Percentiles rank a stretch among this genome's conserved stretches.
These are phyloP conservation scores for Torulaspora quercuum DNA, from an alignment of 805 yeast genomes.

Conservation along the genomic window DNA sequence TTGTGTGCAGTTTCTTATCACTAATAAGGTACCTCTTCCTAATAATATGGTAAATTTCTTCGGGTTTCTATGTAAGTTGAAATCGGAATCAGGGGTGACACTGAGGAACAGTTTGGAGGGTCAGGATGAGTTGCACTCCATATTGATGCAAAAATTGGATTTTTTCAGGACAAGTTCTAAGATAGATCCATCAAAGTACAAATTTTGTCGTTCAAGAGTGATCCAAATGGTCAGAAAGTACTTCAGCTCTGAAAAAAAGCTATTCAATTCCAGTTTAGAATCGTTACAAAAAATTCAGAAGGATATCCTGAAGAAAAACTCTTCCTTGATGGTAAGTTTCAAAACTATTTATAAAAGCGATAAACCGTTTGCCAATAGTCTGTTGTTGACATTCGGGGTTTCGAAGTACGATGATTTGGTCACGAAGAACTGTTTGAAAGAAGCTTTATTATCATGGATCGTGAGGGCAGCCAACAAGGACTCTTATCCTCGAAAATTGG, in stretches of 20 bases:
- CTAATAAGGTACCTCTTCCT: constrained; percentile 39
- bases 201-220: constrained; percentile 25
- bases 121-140: constrained; percentile 48
- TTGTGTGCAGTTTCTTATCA: constrained; percentile 43
- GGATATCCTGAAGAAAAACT: constrained; percentile 45
- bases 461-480: constrained; percentile 53
- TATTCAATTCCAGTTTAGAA: constrained; percentile 47
- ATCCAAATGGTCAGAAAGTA: constrained; percentile 44
- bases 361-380: constrained; percentile 48
- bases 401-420: constrained; percentile 51
- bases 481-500: constrained; percentile 33
- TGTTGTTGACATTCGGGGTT: constrained; percentile 56
- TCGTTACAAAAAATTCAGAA: constrained; percentile 26
- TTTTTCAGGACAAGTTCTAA: constrained; percentile 38
- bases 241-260: constrained; percentile 46
- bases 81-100: constrained; percentile 47
- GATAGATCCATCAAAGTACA: constrained; percentile 23
- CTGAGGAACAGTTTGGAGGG: constrained; percentile 62
- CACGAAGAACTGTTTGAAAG: constrained; percentile 49
- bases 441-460: constrained; percentile 59
- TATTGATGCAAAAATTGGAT: constrained; percentile 50
- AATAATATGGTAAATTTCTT: constrained; percentile 50
- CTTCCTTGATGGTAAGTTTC: constrained; percentile 44
- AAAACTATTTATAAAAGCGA: constrained; percentile 58
- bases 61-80: constrained; percentile 48